A percentile compares a stretch with the other conserved stretches of the same genome.
These are phyloP conservation scores for Aspergillus sp. DNA, from an alignment of 2,329 filamentous ascomycete species.

Conservation along the genomic window DNA sequence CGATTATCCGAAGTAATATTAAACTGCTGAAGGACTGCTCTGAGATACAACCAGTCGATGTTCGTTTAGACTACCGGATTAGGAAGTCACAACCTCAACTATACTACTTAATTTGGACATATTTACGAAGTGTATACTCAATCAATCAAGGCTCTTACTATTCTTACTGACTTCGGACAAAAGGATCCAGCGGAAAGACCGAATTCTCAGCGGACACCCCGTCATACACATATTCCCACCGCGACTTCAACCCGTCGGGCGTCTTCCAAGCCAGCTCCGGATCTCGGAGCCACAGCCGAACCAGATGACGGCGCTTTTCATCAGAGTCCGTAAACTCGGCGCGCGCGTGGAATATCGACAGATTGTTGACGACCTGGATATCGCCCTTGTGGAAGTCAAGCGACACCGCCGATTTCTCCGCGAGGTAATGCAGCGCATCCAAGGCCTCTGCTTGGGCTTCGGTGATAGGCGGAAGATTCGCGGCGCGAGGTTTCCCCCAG, in stretches of 20 bases:
- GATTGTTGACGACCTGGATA: conserved; percentile 54
- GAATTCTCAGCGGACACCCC: conserved; percentile 40
- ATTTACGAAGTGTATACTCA: background rate
- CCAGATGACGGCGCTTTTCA: conserved; percentile 42
- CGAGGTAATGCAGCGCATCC: conserved; percentile 52
- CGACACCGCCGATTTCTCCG: conserved; percentile 42
- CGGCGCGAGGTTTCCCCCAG: conserved; percentile 41
- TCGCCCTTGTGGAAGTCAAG: conserved; percentile 51
- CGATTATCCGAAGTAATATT: background rate
- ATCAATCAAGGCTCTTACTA: background rate
- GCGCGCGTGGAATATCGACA: conserved; percentile 53
- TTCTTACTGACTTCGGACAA: background rate
- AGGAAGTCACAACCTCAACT: background rate
- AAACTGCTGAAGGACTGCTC: background rate
- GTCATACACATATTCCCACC: conserved; percentile 45
- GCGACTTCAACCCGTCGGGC: conserved; percentile 34
- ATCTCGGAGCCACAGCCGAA: conserved; percentile 51
- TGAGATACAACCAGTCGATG: too few relatives aligned
- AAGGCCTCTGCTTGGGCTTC: conserved; percentile 55
- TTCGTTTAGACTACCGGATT: background rate
- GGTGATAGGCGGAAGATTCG: conserved; percentile 48
- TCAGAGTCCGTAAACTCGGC: conserved; percentile 45
- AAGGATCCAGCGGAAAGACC: conserved; percentile 44
- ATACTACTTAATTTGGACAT: background rate
- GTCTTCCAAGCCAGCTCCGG: conserved; percentile 48